Base-by-base conservation (phyloP, 1,284 basidiomycete species). In the Marasmius oreades region DNA sequence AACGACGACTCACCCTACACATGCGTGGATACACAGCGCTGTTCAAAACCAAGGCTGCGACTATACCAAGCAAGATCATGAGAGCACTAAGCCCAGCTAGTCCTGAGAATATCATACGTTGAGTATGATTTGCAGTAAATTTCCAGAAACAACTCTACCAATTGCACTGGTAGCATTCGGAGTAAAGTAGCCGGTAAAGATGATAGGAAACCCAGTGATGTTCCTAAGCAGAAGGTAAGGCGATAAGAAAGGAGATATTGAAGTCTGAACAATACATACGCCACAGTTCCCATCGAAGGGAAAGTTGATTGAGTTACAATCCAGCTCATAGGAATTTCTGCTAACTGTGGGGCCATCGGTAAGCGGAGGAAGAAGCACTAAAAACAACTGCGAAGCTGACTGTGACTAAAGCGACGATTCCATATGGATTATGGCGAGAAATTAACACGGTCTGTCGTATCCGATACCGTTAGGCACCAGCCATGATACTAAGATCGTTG, bases 261-360 rank as follows among this genome's bases (percentile, higher is more conserved):
- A 14, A 14, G 42, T 20, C 46, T n/a, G 39, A 6, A 20, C 7
- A 55, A n/a, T 23, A 68, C 74, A 60, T 54, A 80, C 79, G 73
- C 72, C 45, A 80, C 78, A 22, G 75, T 71, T 5, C 77, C 78
- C 16, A 80, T 62, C 1, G 77, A 74, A 14, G 74, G 68, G 14
- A 77, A 64, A 1, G 63, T 66, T 0, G 77, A 75, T 26, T 71
- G 67, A 4, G 73, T 72, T 28, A 79, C 74, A 37, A 80, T 61
- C 73, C 76, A 81, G 33, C 75, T 77, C 33, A 78, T 70, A 1
- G 77, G 75, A 26, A 81, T 57, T 59, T 81, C 80, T 20, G 75
- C 73, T 3, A 71, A 61, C 77, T 79, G 55, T 24, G 12, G 31
- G 5, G 3, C 8, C 10, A 5, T 10, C 14, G 12, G 24, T 37